Evolutionary conservation across 208 protist species (phyloP), one percentile per base, ranked within the genome.

Genomic region (Crithidia thermophila): DNA sequence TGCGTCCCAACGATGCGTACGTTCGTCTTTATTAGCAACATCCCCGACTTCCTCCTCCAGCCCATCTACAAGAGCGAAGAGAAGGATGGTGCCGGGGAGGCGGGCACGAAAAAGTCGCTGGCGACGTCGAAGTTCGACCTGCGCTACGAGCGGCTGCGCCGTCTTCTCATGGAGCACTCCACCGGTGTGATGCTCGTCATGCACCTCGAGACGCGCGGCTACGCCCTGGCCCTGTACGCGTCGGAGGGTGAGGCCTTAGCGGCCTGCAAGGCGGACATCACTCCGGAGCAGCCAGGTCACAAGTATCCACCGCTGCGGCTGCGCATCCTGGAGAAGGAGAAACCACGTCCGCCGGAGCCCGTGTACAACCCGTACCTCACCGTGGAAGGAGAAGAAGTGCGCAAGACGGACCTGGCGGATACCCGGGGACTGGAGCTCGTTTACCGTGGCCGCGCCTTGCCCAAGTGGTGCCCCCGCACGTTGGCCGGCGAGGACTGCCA

Each of bases 11-110:
- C 21, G 5, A 81, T 82, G 67, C 84, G 88, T 42, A 88, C 88
- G n/a, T 94, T 96, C 74, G 91, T 96, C 8, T 96, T 96, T 67
- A 84, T 96, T 39, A 84, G 72, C 39, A 67, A 88, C 42, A 94
- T 96, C 37, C 91, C 91, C 13, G 75, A 84, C 13, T 89, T 84
- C 47, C 59, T 96, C 2, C 66, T 96, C 28, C 71, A 94, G 69
- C 85, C 82, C 30, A 61, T 84, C n/a, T 34, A 69, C 51, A 62
- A 31, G 33, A 65, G 43, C 39, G 65, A 63, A 3, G 58, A n/a
- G 0, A 45, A 34, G 60, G 50, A 55, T 34, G 42, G 50, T 16
- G 34, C 25, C 3, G 52, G n/a, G 25, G 46, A 63, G 11, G 45
- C 28, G 6, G 34, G 27, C 25, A 42, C 14, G 3, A 65, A 39